Evolutionary conservation across 1,284 basidiomycete genomes (phyloP).

Genomic region (Ustilago lituana): DNA sequence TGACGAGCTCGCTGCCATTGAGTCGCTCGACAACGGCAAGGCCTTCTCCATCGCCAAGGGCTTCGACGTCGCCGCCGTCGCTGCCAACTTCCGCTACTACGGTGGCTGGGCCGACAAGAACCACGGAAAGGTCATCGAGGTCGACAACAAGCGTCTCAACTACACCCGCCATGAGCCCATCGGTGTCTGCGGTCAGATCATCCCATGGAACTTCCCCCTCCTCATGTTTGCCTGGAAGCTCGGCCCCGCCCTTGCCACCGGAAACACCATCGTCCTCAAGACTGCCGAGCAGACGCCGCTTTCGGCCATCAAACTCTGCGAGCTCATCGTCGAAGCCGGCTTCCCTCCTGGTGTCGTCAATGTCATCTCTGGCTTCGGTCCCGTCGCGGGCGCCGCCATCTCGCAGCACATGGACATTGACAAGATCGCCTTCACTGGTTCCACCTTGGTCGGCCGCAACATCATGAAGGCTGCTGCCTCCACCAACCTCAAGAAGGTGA

Average conservation of each 20-base stretch:
- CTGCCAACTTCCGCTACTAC: slow-evolving; percentile 74
- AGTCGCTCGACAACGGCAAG: slow-evolving; percentile 78
- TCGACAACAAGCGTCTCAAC: slow-evolving; percentile 76
- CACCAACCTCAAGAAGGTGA: slow-evolving; percentile 84
- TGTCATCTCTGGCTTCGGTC: slow-evolving; percentile 83
- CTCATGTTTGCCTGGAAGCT: slow-evolving; percentile 72
- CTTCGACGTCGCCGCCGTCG: slow-evolving; percentile 78
- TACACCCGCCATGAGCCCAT: slow-evolving; percentile 87
- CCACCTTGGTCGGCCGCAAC: slow-evolving; percentile 76
- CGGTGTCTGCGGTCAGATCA: slow-evolving; percentile 75
- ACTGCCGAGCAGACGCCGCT: slow-evolving; percentile 81
- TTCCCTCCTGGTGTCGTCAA: slow-evolving; percentile 78
- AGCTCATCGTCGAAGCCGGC: slow-evolving; percentile 81
- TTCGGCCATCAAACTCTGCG: slow-evolving; percentile 76
- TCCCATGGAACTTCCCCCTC: slow-evolving; percentile 76
- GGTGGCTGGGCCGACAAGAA: slow-evolving; percentile 80
- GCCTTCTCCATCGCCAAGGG: slow-evolving; percentile 76
- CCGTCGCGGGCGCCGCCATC: slow-evolving; percentile 77
- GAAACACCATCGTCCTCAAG: slow-evolving; percentile 69
- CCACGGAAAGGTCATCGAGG: slow-evolving; percentile 81
- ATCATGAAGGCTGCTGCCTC: slow-evolving; percentile 85
- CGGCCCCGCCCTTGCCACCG: slow-evolving; percentile 68
- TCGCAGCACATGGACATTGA: slow-evolving; percentile 75
- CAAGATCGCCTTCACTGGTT: slow-evolving; percentile 74
- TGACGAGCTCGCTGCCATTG: slow-evolving; percentile 73